These are phyloP conservation scores for Vanderwaltozyma tropicalis DNA, from an alignment of 805 yeast genomes.

Conservation along the genomic window DNA sequence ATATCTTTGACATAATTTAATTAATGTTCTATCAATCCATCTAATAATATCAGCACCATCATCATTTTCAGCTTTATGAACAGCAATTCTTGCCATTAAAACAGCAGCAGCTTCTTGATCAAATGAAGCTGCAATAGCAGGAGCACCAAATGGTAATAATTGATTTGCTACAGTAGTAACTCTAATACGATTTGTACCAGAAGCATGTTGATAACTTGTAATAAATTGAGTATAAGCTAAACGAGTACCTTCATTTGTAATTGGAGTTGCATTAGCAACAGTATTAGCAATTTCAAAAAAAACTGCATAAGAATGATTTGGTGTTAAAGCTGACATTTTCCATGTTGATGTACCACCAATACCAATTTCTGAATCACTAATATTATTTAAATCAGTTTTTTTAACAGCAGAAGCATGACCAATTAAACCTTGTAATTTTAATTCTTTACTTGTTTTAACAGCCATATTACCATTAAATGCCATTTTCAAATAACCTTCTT, in stretches of 20 bases:
- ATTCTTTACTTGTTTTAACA: slow-evolving; percentile 73
- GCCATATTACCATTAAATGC: slow-evolving; percentile 83
- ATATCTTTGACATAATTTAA: slow-evolving; percentile 78
- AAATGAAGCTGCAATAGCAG: slow-evolving; percentile 48
- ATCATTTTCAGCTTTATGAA: slow-evolving; percentile 67
- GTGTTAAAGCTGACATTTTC: slow-evolving; percentile 72
- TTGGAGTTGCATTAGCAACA: slow-evolving; percentile 6
- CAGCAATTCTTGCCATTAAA: slow-evolving; percentile 77
- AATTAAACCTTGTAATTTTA: slow-evolving; percentile 81
- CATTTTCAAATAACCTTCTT: slow-evolving; percentile 71
- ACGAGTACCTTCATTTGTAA: slow-evolving; percentile 17
- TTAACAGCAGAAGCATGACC: slow-evolving; percentile 77
- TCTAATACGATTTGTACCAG: slow-evolving; percentile 75
- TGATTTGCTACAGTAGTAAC: slow-evolving; percentile 72
- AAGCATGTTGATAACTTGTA: slow-evolving; percentile 85
- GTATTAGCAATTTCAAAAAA: slow-evolving; percentile 65
- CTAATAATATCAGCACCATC: slow-evolving; percentile 85
- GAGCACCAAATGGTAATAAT: slow-evolving; percentile 42
- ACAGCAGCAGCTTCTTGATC: slow-evolving; percentile 98
- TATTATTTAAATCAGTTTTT: slow-evolving; percentile 51
- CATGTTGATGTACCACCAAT: slow-evolving; percentile 83
- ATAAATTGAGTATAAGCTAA: slow-evolving; percentile 61
- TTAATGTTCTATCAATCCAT: slow-evolving; percentile 88
- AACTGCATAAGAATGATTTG: slow-evolving; percentile 76
- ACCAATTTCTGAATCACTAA: slow-evolving; percentile 86